Percentiles rank a stretch among this genome's conserved stretches.
Evolutionary conservation across 257 asterid genomes (phyloP).

Genomic region (Przewalskia tangutica): DNA sequence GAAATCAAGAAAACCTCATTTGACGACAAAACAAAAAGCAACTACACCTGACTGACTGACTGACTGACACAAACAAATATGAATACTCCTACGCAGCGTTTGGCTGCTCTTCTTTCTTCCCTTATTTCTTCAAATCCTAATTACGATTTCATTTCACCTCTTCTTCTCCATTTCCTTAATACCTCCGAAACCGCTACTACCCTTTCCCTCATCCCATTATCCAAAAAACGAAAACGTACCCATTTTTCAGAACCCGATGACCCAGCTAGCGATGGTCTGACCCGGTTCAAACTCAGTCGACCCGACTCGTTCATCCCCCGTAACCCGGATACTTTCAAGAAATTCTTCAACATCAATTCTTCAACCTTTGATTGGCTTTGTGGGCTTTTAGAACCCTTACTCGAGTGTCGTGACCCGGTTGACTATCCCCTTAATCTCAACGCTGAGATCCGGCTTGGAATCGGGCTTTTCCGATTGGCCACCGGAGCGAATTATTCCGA

Average conservation of each 20-base stretch:
- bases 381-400: conserved; percentile 72
- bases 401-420: conserved; percentile 86
- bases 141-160: conserved; percentile 16
- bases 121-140: conserved; percentile 29
- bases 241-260: conserved; percentile 2
- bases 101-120: conserved; percentile 56
- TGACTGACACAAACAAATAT: conserved; percentile 8
- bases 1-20: conserved; percentile 11
- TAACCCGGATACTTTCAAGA: conserved; percentile 52
- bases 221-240: conserved; percentile 57
- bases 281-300: conserved; percentile 8
- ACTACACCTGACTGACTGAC: not conserved
- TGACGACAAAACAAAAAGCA: not conserved
- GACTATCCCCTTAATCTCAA: conserved; percentile 46
- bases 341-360: conserved; percentile 42
- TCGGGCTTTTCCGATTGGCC: conserved; percentile 69
- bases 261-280: conserved; percentile 7
- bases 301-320: conserved; percentile 16
- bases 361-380: conserved; percentile 83
- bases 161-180: conserved; percentile 45
- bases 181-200: conserved; percentile 41
- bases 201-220: conserved; percentile 22
- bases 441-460: conserved; percentile 60
- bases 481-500: conserved; percentile 60
- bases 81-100: conserved; percentile 21